Base-by-base conservation (phyloP, 2,329 filamentous ascomycete species). In the Gremmenia infestans region DNA sequence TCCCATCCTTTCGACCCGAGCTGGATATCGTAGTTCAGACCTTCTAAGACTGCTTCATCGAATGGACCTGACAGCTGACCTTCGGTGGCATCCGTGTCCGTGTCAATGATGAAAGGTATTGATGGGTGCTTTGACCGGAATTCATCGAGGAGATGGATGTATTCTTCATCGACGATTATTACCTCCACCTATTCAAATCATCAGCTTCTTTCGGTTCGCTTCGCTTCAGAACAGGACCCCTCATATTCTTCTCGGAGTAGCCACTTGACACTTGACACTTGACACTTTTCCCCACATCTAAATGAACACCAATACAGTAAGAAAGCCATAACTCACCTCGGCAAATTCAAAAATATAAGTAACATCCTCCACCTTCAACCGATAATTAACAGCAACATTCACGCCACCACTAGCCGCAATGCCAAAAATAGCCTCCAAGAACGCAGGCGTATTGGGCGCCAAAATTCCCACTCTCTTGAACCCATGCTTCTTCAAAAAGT, bases 401-500 rank as follows among this genome's bases (percentile, higher is more conserved):
- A 95, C 82, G 7, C 80, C 89, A 1, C 91, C 91, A 0, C 89
- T 89, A 1, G 89, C 92, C 0, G 86, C 86, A 63, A 97, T 87
- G 1, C 89, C 94, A 68, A 90, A 99, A 59, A 96, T 89, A 6
- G 85, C 82, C 73, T 97, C 93, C 28, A 99, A 78, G 66, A 97
- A 97, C 0, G 92, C 92, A 0, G 94, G 94, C 1, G 94, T 99
- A 70, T 99, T 99, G 3, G 94, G 89, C 8, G 85, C 86, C 11
- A 99, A 78, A 48, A 99, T 86, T 6, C 94, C 94, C 5, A 97
- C 88, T 57, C 89, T 81, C 66, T 83, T 87, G 67, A 83, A 85
- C 4, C 81, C 80, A 68, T 89, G 83, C 71, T 89, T 89, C 64
- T 82, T 81, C 55, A 99, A 71, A 70, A 88, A 97, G 73, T 96